Evolutionary conservation across 2,329 filamentous ascomycete genomes (phyloP).

Genomic region (Colletotrichum tropicicola): DNA sequence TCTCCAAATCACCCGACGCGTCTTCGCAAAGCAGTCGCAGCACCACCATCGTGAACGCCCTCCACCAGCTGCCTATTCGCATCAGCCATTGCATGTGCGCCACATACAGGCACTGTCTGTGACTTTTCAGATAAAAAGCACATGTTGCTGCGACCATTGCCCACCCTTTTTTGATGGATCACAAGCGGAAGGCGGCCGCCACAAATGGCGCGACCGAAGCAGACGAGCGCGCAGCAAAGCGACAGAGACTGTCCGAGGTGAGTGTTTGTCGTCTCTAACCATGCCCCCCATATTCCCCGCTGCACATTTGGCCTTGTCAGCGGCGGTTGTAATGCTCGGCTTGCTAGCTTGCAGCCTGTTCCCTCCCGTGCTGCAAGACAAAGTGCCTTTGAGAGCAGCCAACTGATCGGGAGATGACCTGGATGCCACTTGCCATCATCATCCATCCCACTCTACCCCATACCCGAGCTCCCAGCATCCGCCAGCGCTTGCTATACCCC

Average conservation of each 20-base stretch:
- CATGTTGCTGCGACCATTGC: constrained; percentile 17
- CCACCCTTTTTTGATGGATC: constrained; percentile 53
- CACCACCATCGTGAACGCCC: constrained; percentile 16
- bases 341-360: constrained; percentile 1
- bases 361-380: background rate
- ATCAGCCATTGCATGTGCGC: constrained; percentile 17
- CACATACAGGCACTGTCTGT: background rate
- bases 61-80: background rate
- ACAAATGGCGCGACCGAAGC: constrained; percentile 55
- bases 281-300: background rate
- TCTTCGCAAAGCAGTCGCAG: constrained; percentile 19
- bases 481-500: constrained; percentile 4
- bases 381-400: background rate
- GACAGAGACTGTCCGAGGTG: constrained; percentile 63
- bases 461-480: background rate
- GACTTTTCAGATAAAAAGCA: background rate
- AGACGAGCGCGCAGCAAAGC: constrained; percentile 64
- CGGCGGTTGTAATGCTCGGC: background rate
- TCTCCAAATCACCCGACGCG: constrained; percentile 28
- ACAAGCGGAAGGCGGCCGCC: constrained; percentile 62
- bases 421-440: background rate
- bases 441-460: constrained; percentile 12
- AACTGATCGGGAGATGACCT: background rate
- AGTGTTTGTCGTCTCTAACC: constrained; percentile 35
- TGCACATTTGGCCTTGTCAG: background rate